Percentiles rank a stretch among this genome's conserved stretches.
These are phyloP conservation scores for Microcos paniculata DNA, from an alignment of 345 rosid genomes.

Conservation along the genomic window DNA sequence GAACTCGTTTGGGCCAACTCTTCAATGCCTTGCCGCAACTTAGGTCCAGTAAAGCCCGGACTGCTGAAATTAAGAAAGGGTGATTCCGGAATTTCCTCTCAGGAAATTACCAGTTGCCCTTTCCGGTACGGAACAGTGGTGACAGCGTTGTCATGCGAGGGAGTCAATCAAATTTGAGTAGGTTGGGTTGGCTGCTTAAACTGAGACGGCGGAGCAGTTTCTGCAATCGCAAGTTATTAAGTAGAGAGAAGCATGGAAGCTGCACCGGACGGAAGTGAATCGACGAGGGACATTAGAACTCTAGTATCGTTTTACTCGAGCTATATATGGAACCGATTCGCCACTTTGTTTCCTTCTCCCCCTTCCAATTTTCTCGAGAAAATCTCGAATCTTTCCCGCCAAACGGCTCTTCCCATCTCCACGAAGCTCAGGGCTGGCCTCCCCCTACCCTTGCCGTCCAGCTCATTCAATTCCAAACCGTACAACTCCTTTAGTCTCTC, in stretches of 20 bases:
- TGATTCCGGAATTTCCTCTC: no score
- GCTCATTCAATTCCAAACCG: conserved; percentile 44
- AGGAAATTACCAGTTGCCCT: no score
- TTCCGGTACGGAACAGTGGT: neutral
- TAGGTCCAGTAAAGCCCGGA: no score
- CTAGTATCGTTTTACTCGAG: conserved; percentile 51
- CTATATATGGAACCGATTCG: conserved; percentile 49
- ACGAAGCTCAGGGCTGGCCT: conserved; percentile 40
- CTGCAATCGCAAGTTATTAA: neutral
- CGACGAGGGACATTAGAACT: conserved; percentile 28
- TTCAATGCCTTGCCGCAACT: no score
- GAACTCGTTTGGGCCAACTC: no score
- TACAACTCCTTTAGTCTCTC: conserved; percentile 22
- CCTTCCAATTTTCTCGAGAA: conserved; percentile 41
- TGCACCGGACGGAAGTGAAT: conserved; percentile 24
- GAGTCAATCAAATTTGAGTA: no score
- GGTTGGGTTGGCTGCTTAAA: neutral
- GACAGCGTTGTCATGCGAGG: no score
- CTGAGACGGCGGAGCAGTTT: no score
- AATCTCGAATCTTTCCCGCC: conserved; percentile 54
- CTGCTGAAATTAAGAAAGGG: no score
- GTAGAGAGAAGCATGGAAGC: conserved; percentile 36
- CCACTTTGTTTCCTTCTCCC: conserved; percentile 40
- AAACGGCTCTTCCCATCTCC: conserved; percentile 20
- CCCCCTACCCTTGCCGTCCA: conserved; percentile 71